A percentile compares a stretch with the other conserved stretches of the same genome.
These are phyloP conservation scores for Boletellus emodensis DNA, from an alignment of 768 basidiomycete genomes.

Conservation along the genomic window DNA sequence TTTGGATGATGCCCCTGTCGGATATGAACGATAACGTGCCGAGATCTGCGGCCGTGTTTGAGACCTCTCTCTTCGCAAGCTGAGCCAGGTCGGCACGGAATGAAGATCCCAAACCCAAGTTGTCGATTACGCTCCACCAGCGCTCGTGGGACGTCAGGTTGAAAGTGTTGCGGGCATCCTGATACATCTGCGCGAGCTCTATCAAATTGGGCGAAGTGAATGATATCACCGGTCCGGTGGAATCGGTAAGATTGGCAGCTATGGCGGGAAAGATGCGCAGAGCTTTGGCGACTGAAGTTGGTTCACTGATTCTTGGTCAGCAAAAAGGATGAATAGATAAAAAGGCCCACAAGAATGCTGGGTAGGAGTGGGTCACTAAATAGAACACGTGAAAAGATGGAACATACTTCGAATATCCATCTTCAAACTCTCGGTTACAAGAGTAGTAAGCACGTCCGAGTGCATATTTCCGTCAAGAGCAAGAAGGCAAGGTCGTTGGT, in stretches of 20 bases:
- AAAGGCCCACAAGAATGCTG: slow-evolving; percentile 71
- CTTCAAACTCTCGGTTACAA: slow-evolving; percentile 51
- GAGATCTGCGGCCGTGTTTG: slow-evolving; percentile 36
- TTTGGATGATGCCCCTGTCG: slow-evolving; percentile 71
- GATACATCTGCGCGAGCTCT: slow-evolving; percentile 66
- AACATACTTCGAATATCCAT: slow-evolving; percentile 52
- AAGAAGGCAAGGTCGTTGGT: slow-evolving; percentile 53
- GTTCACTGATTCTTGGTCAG: slow-evolving; percentile 58
- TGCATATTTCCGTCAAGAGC: slow-evolving; percentile 77
- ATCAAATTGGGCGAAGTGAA: slow-evolving; percentile 83
- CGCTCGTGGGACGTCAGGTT: slow-evolving; percentile 48
- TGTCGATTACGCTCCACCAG: slow-evolving; percentile 68
- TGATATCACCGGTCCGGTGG: slow-evolving; percentile 46
- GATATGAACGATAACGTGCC: slow-evolving; percentile 59
- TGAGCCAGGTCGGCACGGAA: slow-evolving; percentile 66
- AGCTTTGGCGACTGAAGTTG: slow-evolving; percentile 87
- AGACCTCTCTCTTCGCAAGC: slow-evolving; percentile 46
- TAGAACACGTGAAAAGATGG: background rate
- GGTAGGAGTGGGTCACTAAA: slow-evolving; percentile 3
- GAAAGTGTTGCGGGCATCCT: slow-evolving; percentile 42
- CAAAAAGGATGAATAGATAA: background rate
- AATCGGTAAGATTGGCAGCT: slow-evolving; percentile 33
- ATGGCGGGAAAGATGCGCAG: slow-evolving; percentile 64
- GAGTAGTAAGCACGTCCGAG: slow-evolving; percentile 42
- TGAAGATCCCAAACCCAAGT: slow-evolving; percentile 57